These are phyloP conservation scores for Melianthus villosus DNA, from an alignment of 441 rosid species.

Conservation along the genomic window DNA sequence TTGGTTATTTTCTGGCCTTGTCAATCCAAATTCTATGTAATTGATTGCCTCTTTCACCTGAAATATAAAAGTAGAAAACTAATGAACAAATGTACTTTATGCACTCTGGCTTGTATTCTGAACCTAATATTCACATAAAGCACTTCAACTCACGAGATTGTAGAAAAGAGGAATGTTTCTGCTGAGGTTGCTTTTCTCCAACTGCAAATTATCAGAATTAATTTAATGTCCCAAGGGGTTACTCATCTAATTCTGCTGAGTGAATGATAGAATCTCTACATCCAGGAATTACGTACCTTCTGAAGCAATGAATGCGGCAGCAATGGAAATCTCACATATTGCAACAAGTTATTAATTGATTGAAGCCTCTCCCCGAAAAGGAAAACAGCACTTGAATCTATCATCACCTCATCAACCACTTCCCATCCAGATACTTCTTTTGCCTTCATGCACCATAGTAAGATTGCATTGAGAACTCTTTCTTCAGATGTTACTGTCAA, in stretches of 20 bases:
- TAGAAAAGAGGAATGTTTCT: slow-evolving; percentile 21
- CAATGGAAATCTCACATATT: slow-evolving; percentile 71
- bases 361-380: slow-evolving; percentile 56
- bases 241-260: not conserved
- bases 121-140: no score
- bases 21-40: slow-evolving; percentile 27
- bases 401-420: slow-evolving; percentile 37
- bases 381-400: slow-evolving; percentile 21
- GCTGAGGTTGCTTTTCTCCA: slow-evolving; percentile 52
- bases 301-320: slow-evolving; percentile 48
- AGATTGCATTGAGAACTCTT: slow-evolving; percentile 72
- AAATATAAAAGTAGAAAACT: slow-evolving; percentile 6
- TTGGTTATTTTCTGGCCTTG: slow-evolving; percentile 27
- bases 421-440: slow-evolving; percentile 57
- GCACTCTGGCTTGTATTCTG: not conserved
- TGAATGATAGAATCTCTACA: slow-evolving; percentile 4
- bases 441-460: slow-evolving; percentile 78
- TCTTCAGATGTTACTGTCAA: slow-evolving; percentile 90
- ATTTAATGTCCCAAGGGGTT: not conserved
- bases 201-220: slow-evolving; percentile 29
- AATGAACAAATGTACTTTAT: not conserved
- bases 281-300: slow-evolving; percentile 32
- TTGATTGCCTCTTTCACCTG: slow-evolving; percentile 55
- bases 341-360: slow-evolving; percentile 36
- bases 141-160: slow-evolving; percentile 66